phyloP scores from a whole-genome alignment of 306 rosid species.

The Dalbergia cultrata region DNA sequence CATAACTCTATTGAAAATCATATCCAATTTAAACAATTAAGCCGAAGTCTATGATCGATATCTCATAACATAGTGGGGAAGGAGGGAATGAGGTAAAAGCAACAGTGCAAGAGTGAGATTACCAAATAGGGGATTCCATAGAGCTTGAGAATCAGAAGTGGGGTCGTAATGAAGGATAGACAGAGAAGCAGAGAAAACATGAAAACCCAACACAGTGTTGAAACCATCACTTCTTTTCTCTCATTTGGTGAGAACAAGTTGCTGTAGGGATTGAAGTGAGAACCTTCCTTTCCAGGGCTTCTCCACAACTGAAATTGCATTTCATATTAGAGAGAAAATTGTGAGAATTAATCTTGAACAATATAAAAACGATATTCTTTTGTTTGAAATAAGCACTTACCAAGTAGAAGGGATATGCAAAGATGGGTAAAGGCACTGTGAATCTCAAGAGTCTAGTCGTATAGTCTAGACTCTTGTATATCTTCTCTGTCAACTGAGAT shows the following conservation, averaged over 20 bases:
- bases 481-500: slow-evolving; percentile 67
- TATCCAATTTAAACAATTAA: too few relatives aligned
- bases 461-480: slow-evolving; percentile 55
- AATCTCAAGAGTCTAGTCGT: slow-evolving; percentile 62
- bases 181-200: slow-evolving; percentile 62
- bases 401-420: slow-evolving; percentile 80
- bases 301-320: slow-evolving; percentile 65
- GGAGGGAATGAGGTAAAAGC: background rate
- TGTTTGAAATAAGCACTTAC: slow-evolving; percentile 47
- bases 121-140: slow-evolving; percentile 69
- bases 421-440: slow-evolving; percentile 69
- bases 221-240: slow-evolving; percentile 59
- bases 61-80: background rate
- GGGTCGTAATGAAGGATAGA: slow-evolving; percentile 50
- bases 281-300: slow-evolving; percentile 87
- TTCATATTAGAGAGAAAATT: slow-evolving; percentile 18
- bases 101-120: background rate
- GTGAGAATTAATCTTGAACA: background rate
- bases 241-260: slow-evolving; percentile 64
- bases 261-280: slow-evolving; percentile 81
- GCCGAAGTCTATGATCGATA: too few relatives aligned
- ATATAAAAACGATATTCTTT: background rate
- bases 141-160: slow-evolving; percentile 58
- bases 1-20: too few relatives aligned
- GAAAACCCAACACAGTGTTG: slow-evolving; percentile 66